These are phyloP conservation scores for Phytophthora pistaciae DNA, from an alignment of 352 stramenopile species.

Conservation along the genomic window DNA sequence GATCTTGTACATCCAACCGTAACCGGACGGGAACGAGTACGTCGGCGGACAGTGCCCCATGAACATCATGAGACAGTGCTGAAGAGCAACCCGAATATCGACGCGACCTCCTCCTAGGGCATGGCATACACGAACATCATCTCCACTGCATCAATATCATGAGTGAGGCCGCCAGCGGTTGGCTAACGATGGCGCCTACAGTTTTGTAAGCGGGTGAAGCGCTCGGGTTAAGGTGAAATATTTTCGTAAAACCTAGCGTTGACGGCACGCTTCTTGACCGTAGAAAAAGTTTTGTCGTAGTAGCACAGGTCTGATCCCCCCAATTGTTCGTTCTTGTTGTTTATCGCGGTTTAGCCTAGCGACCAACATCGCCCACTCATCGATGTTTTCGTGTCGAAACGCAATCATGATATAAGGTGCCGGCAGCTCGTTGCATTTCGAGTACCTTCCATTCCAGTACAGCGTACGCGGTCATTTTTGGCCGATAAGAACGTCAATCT, in stretches of 20 bases:
- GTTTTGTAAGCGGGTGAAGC: background rate
- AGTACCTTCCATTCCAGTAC: no score
- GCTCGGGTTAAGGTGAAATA: background rate
- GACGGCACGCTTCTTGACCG: no score
- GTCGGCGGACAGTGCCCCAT: slow-evolving; percentile 57
- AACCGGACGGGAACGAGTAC: slow-evolving; percentile 17
- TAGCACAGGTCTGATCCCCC: no score
- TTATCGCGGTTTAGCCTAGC: no score
- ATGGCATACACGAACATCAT: slow-evolving; percentile 54
- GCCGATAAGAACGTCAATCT: background rate
- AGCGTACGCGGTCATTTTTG: background rate
- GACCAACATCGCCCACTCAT: no score
- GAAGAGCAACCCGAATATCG: slow-evolving; percentile 46
- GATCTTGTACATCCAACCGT: slow-evolving; percentile 32
- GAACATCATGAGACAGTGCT: slow-evolving; percentile 67
- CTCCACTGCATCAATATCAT: slow-evolving; percentile 46
- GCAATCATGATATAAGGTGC: background rate
- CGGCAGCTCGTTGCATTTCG: no score
- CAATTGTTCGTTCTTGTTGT: no score
- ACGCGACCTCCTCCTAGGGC: slow-evolving; percentile 53
- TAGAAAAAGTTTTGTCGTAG: no score
- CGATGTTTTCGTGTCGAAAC: no score
- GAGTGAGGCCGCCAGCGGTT: slow-evolving; percentile 34
- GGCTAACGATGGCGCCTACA: background rate
- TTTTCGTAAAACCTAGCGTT: background rate